Conservation (phyloP, 345 rosid genomes). For the Eucalyptus curtisii region DNA sequence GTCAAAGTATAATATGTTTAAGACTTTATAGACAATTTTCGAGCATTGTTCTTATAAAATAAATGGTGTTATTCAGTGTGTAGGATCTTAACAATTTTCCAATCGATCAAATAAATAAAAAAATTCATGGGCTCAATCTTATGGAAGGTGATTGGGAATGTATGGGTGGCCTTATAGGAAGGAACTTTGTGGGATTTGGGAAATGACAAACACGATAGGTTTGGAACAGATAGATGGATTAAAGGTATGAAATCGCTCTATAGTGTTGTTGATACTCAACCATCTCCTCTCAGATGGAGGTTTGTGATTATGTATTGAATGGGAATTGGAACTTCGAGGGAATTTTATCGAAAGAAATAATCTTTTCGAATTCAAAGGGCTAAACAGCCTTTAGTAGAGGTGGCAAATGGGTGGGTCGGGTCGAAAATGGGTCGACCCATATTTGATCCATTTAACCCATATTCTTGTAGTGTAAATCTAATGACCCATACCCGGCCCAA, state of each 20-base stretch:
- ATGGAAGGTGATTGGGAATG: neutral
- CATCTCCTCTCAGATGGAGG: neutral
- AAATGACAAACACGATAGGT: neutral
- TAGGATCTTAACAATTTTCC: neutral
- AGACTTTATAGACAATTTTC: rapidly evolving
- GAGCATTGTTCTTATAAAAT: rapidly evolving
- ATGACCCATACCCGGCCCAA: no score
- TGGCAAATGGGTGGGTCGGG: no score
- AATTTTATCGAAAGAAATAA: neutral
- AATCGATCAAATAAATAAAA: neutral
- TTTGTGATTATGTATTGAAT: neutral
- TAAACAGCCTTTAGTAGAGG: neutral
- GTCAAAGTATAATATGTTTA: rapidly evolving
- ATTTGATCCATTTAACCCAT: no score
- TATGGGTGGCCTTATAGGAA: neutral
- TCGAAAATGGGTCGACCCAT: no score
- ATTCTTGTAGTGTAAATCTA: no score
- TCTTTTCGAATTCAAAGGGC: neutral
- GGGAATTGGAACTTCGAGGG: neutral
- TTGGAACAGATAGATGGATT: neutral
- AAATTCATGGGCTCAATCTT: neutral
- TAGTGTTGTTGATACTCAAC: neutral
- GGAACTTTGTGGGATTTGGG: neutral
- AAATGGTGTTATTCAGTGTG: rapidly evolving
- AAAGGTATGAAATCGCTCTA: neutral